phyloP scores from a whole-genome alignment of 2,329 filamentous ascomycete genomes.

The Fusarium nelsonii region DNA sequence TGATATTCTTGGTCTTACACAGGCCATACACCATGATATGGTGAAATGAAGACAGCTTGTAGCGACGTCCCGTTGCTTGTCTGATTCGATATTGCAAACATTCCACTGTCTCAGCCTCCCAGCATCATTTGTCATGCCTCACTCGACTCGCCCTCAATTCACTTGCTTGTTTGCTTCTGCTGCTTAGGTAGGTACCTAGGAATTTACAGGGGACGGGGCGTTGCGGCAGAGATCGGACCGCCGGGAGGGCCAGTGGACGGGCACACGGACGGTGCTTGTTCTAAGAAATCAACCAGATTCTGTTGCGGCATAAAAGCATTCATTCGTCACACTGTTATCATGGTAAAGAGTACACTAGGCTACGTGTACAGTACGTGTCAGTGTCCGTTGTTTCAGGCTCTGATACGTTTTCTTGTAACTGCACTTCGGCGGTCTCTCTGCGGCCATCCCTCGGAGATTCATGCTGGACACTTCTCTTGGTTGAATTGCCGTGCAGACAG shows the following conservation, averaged over 20 bases:
- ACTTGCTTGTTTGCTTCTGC: not conserved
- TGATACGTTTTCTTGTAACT: conserved; percentile 6
- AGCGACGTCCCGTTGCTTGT: conserved; percentile 9
- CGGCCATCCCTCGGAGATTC: conserved; percentile 39
- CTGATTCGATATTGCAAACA: conserved; percentile 26
- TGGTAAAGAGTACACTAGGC: not conserved
- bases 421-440: conserved; percentile 16
- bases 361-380: not conserved
- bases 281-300: conserved; percentile 3
- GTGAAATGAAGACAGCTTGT: conserved; percentile 8
- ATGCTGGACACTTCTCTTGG: conserved; percentile 22
- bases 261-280: conserved; percentile 3
- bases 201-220: conserved; percentile 8
- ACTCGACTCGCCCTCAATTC: not conserved
- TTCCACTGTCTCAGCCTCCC: conserved; percentile 34
- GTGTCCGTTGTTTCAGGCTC: conserved; percentile 2
- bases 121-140: conserved; percentile 15
- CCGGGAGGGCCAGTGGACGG: conserved; percentile 10
- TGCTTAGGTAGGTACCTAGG: not conserved
- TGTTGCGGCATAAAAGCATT: not conserved
- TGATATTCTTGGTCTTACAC: conserved; percentile 30
- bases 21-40: not conserved
- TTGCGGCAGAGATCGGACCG: conserved; percentile 37
- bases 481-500: conserved; percentile 20
- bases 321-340: not conserved